These are phyloP conservation scores for Talaromyces sp. DNA, from an alignment of 2,329 filamentous ascomycete species.

Conservation along the genomic window DNA sequence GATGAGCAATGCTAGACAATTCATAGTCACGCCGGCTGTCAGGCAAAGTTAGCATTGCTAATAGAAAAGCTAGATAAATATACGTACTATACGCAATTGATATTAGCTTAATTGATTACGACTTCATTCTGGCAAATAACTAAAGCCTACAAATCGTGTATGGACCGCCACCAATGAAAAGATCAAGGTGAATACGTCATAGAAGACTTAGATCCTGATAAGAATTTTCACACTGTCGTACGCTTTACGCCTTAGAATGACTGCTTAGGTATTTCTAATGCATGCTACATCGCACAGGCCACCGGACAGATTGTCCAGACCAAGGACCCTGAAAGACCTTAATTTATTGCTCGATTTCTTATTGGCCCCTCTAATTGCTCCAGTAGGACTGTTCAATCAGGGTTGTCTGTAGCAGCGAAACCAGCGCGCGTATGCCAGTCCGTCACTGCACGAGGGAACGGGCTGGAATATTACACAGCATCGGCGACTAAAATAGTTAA, in stretches of 20 bases:
- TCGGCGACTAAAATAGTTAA: not conserved
- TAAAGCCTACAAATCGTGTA: not conserved
- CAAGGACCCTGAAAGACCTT: not conserved
- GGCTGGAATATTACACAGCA: not conserved
- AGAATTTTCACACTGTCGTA: not conserved
- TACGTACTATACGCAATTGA: not conserved
- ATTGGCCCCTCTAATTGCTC: not conserved
- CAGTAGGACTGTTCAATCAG: not conserved
- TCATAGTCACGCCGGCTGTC: not conserved
- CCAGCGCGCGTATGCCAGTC: no score
- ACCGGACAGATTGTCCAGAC: no score
- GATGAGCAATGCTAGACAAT: not conserved
- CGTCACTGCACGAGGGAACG: no score
- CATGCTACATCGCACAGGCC: not conserved
- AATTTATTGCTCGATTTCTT: not conserved
- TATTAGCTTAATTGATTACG: not conserved
- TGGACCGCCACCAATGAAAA: not conserved
- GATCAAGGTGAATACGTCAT: not conserved
- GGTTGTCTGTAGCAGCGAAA: no score
- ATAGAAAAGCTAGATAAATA: not conserved
- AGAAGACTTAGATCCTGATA: not conserved
- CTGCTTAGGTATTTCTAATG: not conserved
- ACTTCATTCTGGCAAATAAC: not conserved
- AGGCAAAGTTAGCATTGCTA: not conserved
- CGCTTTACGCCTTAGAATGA: not conserved